Evolutionary conservation across 169 alveolate species (phyloP), one percentile per base, ranked within the genome.

Genomic region (Plasmodium gaboni): DNA sequence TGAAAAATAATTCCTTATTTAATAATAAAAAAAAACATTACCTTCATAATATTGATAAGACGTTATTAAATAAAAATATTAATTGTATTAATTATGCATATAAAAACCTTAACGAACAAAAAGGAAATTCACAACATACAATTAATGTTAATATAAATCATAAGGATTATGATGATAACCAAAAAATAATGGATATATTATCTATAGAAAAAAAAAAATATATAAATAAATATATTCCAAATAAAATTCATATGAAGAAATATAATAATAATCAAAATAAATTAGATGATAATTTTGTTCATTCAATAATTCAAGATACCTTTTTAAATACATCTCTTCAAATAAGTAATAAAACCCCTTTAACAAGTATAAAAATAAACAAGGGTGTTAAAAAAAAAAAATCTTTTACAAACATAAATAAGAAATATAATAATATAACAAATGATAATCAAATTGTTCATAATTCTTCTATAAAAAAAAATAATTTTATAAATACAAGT

Each of bases 21-120:
- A 24, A 48, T 3, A 76, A 48, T 2, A 38, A 61, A 10, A 76
- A 17, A 57, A 65, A 51, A 51, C n/a, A 51, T 60, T 51, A 78
- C 60, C 68, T 46, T 4, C 24, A 15, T 19, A 65, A 78, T 26
- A 26, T 78, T 28, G 89, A 78, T n/a, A 78, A 65, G 46, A 59
- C 89, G 1, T 44, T 78, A 38, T 24, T 65, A 44, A 78, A 78
- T 22, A 32, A 22, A 8, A 69, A 78, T 69, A 65, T 78, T 10
- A 57, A 64, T 63, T 65, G 89, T 60, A 64, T 78, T 28, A 78
- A 70, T 22, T 78, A 78, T 28, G 78, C 65, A 6, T 78, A 78
- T 38, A 78, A 67, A 50, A 55, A 67, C 13, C 19, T 78, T 59
- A 78, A 67, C 22, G 69, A 78, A 1, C 42, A 67, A 51, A 50